A percentile compares a stretch with the other conserved stretches of the same genome.
phyloP scores from a whole-genome alignment of 371 early-diverging fungal species.

The Mortierella sp. region DNA sequence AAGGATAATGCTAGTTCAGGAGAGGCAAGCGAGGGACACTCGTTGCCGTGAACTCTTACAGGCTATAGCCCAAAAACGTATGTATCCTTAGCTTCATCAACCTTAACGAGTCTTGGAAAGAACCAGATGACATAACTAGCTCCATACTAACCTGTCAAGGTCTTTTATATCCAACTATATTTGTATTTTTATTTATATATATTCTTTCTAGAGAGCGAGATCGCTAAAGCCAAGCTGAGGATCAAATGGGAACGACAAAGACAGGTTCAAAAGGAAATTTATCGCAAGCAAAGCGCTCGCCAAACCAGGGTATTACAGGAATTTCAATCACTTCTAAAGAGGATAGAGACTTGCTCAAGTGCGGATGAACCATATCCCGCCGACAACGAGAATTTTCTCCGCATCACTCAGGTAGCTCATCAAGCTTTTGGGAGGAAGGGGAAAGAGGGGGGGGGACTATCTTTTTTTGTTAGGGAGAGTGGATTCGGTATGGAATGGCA shows the following conservation, averaged over 20 bases:
- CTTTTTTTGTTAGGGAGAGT: too few species aligned
- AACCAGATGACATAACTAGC: not conserved
- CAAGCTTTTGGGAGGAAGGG: too few species aligned
- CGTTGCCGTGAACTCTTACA: conserved; percentile 21
- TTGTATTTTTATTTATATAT: not conserved
- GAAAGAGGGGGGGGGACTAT: too few species aligned
- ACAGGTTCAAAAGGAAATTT: conserved; percentile 18
- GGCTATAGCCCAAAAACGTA: conserved; percentile 36
- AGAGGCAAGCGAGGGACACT: not conserved
- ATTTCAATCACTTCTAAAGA: conserved; percentile 11
- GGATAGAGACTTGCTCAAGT: not conserved
- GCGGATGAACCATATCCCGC: not conserved
- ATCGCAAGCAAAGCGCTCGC: conserved; percentile 18
- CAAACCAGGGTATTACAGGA: conserved; percentile 15
- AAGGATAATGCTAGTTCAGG: not conserved
- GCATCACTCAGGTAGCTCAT: too few species aligned
- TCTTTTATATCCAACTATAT: too few species aligned
- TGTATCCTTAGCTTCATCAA: not conserved
- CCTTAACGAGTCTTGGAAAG: not conserved
- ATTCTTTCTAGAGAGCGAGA: conserved; percentile 25
- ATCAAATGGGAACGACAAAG: conserved; percentile 33
- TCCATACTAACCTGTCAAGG: not conserved
- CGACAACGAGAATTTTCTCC: too few species aligned
- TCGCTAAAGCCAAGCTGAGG: conserved; percentile 23
- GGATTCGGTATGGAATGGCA: too few species aligned